Evolutionary conservation across 805 yeast genomes (phyloP), one percentile per base, ranked within the genome.

Genomic region (Candida ortonii): DNA sequence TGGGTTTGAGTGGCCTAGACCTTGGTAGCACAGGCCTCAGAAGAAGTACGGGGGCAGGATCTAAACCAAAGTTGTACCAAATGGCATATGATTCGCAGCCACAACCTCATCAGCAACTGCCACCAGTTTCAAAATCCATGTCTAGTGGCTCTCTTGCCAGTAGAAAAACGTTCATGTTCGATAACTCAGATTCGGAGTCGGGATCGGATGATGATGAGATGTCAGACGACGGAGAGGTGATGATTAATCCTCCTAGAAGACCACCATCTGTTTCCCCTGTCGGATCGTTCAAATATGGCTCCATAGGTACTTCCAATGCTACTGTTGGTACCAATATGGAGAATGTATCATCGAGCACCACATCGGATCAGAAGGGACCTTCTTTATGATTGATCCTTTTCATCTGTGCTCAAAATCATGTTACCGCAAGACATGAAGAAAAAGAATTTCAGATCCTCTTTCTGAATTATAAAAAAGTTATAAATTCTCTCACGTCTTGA

Each of bases 321-420:
- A 39, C 37, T 16, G 36, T 35, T 17, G 39, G 43, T 4, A 38
- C 46, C n/a, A 42, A 33, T 16, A 39, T 34, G 10, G 44, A 41
- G 18, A 38, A 35, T 22, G 36, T 34, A n/a, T 31, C 34, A 14
- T 22, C 33, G 6, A 26, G 33, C 12, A 30, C 26, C 6, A 30
- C 22, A 7, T 15, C 17, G 12, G 33, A 45, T 62, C 71, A 0
- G 75, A 66, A 0, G 80, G 73, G 6, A 78, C 77, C 8, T 83
- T 83, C 1, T 80, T 73, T 21, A 9, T 21, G 11, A 21, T 21
- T 9, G 11, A 21, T 21, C 22, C 22, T 11, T 21, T 21, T 21
- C 10, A 21, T 21, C 10, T 9, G 22, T 21, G n/a, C n/a, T n/a
- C n/a, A n/a, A n/a, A n/a, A n/a, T n/a, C n/a, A n/a, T n/a, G n/a